These are phyloP conservation scores for Populus hybrid DNA, from an alignment of 441 rosid genomes.

Conservation along the genomic window DNA sequence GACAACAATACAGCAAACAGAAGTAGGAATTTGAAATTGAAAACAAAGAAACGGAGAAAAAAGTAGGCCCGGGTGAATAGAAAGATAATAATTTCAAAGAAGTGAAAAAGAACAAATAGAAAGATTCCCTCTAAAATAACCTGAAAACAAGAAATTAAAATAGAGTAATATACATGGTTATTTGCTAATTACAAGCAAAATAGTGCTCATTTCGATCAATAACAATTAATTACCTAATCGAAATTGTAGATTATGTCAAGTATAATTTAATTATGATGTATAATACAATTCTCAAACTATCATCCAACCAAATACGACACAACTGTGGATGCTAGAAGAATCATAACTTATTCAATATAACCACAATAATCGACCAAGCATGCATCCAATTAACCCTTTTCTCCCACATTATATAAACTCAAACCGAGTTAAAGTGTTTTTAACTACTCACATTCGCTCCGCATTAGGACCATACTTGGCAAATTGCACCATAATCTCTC, in stretches of 20 bases:
- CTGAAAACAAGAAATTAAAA: not conserved
- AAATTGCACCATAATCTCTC: constrained; percentile 69
- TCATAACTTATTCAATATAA: not conserved
- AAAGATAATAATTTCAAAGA: no score
- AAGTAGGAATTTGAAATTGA: not conserved
- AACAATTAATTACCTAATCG: not conserved
- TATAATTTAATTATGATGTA: not conserved
- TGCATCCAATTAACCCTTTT: not conserved
- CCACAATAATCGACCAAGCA: not conserved
- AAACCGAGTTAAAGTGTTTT: not conserved
- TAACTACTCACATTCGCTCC: constrained; percentile 50
- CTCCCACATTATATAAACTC: not conserved
- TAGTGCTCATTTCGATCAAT: not conserved
- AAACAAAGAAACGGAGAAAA: not conserved
- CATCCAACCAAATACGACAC: not conserved
- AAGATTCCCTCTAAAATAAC: not conserved
- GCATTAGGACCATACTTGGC: constrained; percentile 79
- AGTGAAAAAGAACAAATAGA: not conserved
- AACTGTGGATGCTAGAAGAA: not conserved
- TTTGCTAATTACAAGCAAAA: not conserved
- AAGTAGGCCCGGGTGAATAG: no score
- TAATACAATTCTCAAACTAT: not conserved
- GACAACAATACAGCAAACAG: not conserved
- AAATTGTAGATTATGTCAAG: not conserved
- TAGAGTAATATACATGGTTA: not conserved